Evolutionary conservation across 2,329 filamentous ascomycete species (phyloP).

Genomic region (Fusarium floridanum): DNA sequence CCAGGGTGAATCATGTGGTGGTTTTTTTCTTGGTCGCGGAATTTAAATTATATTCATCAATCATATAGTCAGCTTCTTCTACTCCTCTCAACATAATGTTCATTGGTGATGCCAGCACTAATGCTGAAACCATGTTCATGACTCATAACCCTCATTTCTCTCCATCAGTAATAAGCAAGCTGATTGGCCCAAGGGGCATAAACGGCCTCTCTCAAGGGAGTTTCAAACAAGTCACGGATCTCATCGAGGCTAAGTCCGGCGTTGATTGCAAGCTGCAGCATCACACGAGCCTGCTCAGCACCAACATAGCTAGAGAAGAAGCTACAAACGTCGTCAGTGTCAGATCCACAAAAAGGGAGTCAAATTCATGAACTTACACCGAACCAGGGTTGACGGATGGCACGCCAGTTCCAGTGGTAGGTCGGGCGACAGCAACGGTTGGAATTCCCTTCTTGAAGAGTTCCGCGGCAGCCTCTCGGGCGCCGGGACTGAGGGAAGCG

Average conservation of each 20-base stretch:
- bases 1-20: background rate
- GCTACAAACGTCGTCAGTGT: conserved; percentile 7
- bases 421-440: conserved; percentile 47
- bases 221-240: conserved; percentile 49
- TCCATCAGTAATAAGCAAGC: background rate
- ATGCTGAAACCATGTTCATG: background rate
- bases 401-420: conserved; percentile 45
- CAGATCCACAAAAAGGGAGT: rapidly evolving
- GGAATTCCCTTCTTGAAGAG: conserved; percentile 47
- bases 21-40: background rate
- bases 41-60: background rate
- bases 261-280: conserved; percentile 50
- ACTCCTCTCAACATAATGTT: no score
- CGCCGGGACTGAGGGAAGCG: conserved; percentile 44
- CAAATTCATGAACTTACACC: conserved; percentile 1
- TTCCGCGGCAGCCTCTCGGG: conserved; percentile 42
- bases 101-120: background rate
- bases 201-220: conserved; percentile 21
- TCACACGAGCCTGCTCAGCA: conserved; percentile 48
- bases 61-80: no score
- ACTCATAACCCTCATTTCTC: background rate
- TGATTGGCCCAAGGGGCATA: background rate
- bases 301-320: conserved; percentile 48
- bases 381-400: conserved; percentile 37
- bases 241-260: conserved; percentile 46